These are phyloP conservation scores for Fomitopsis pinicola DNA, from an alignment of 1,284 basidiomycete genomes.

Conservation along the genomic window DNA sequence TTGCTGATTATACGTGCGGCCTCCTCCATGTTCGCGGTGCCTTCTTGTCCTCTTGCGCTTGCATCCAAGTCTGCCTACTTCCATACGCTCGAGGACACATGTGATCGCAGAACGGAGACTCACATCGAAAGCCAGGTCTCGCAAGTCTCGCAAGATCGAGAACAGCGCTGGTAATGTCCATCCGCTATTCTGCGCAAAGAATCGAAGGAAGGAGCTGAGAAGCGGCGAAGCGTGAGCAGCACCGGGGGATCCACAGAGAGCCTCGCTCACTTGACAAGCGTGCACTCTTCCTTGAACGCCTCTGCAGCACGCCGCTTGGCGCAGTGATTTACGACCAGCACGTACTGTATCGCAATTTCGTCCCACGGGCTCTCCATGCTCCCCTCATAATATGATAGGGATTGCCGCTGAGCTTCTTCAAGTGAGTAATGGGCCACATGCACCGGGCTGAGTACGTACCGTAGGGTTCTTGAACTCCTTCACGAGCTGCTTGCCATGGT, in stretches of 20 bases:
- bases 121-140: slow-evolving; percentile 78
- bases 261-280: slow-evolving; percentile 25
- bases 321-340: slow-evolving; percentile 65
- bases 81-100: neutral
- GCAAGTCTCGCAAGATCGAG: slow-evolving; percentile 72
- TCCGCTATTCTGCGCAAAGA: slow-evolving; percentile 70
- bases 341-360: slow-evolving; percentile 76
- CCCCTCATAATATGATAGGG: slow-evolving; percentile 55
- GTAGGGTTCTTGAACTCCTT: slow-evolving; percentile 69
- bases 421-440: neutral
- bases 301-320: slow-evolving; percentile 61
- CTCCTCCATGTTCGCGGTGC: slow-evolving; percentile 81
- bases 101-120: slow-evolving; percentile 9
- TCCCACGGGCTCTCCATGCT: slow-evolving; percentile 73
- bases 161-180: slow-evolving; percentile 84
- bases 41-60: slow-evolving; percentile 51
- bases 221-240: neutral
- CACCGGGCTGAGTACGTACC: slow-evolving; percentile 33
- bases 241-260: neutral
- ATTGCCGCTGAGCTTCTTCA: slow-evolving; percentile 35
- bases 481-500: slow-evolving; percentile 67
- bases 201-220: slow-evolving; percentile 67
- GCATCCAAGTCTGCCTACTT: slow-evolving; percentile 67
- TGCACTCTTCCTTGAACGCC: slow-evolving; percentile 69
- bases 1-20: slow-evolving; percentile 89